Evolutionary conservation across 768 basidiomycete genomes (phyloP).

Genomic region (Tricholoma bakamatsutake): DNA sequence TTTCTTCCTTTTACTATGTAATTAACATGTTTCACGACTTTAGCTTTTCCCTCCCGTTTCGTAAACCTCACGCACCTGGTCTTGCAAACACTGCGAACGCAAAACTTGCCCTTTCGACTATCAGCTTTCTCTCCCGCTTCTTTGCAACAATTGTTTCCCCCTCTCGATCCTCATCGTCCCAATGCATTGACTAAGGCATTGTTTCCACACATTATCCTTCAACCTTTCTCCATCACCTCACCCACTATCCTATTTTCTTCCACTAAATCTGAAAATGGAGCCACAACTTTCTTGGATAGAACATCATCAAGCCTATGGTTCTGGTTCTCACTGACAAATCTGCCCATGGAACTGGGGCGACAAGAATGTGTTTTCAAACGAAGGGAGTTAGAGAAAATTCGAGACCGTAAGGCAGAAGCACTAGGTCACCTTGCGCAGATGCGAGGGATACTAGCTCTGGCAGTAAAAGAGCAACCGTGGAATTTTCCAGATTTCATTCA

Average conservation of each 20-base stretch:
- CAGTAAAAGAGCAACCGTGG: conserved; percentile 20
- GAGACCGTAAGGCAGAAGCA: conserved; percentile 62
- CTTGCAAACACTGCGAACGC: conserved; percentile 34
- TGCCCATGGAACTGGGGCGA: conserved; percentile 57
- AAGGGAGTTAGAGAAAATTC: conserved; percentile 50
- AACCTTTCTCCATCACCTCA: conserved; percentile 12
- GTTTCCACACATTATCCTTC: conserved; percentile 51
- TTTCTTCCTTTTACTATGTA: neutral
- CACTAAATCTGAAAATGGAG: neutral
- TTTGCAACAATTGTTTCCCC: conserved; percentile 42
- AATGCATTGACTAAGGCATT: conserved; percentile 49
- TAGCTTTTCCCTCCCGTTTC: conserved; percentile 44
- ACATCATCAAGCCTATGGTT: conserved; percentile 14
- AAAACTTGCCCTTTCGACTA: conserved; percentile 39
- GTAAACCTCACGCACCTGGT: conserved; percentile 32
- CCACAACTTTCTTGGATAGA: conserved; percentile 6
- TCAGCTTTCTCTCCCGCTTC: conserved; percentile 43
- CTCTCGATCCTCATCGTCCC: conserved; percentile 38
- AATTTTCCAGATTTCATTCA: conserved; percentile 14
- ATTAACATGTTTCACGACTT: conserved; percentile 8
- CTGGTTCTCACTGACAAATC: conserved; percentile 24
- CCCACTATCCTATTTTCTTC: conserved; percentile 12
- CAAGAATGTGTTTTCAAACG: conserved; percentile 66
- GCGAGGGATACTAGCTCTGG: conserved; percentile 37
- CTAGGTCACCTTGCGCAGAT: conserved; percentile 59